Evolutionary conservation across 352 stramenopile species (phyloP).

Genomic region (Phytopythium vexans): DNA sequence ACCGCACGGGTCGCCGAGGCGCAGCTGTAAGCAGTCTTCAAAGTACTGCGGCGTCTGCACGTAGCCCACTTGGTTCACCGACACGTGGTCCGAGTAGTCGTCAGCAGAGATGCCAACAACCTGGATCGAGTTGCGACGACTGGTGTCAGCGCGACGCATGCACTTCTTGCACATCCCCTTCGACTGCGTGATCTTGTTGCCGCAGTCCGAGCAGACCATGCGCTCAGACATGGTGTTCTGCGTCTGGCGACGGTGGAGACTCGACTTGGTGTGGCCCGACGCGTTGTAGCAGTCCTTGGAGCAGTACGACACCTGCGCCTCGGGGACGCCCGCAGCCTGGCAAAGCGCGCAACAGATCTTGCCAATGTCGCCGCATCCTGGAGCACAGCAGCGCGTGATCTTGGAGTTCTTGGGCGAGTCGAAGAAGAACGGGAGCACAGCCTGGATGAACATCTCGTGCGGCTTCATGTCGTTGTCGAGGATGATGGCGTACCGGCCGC

Average conservation of each 20-base stretch:
- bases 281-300: slow-evolving; percentile 81
- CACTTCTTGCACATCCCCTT: slow-evolving; percentile 64
- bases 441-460: slow-evolving; percentile 74
- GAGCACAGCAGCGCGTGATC: slow-evolving; percentile 52
- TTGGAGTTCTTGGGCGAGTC: slow-evolving; percentile 63
- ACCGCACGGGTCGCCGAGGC: slow-evolving; percentile 53
- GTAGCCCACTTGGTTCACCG: slow-evolving; percentile 69
- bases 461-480: slow-evolving; percentile 85
- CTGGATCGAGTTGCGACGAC: slow-evolving; percentile 31
- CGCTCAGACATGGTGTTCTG: slow-evolving; percentile 63
- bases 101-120: slow-evolving; percentile 50
- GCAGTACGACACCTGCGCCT: slow-evolving; percentile 68
- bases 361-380: slow-evolving; percentile 62
- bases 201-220: slow-evolving; percentile 57
- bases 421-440: slow-evolving; percentile 69
- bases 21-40: slow-evolving; percentile 62
- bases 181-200: slow-evolving; percentile 66
- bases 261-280: slow-evolving; percentile 58
- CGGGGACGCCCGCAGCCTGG: slow-evolving; percentile 56
- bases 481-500: slow-evolving; percentile 68
- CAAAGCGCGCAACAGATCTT: slow-evolving; percentile 78
- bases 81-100: slow-evolving; percentile 71
- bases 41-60: slow-evolving; percentile 78
- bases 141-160: slow-evolving; percentile 27
- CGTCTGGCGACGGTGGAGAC: slow-evolving; percentile 63